phyloP scores from a whole-genome alignment of 1,139 yeast species.

The Petasospora fabianii region DNA sequence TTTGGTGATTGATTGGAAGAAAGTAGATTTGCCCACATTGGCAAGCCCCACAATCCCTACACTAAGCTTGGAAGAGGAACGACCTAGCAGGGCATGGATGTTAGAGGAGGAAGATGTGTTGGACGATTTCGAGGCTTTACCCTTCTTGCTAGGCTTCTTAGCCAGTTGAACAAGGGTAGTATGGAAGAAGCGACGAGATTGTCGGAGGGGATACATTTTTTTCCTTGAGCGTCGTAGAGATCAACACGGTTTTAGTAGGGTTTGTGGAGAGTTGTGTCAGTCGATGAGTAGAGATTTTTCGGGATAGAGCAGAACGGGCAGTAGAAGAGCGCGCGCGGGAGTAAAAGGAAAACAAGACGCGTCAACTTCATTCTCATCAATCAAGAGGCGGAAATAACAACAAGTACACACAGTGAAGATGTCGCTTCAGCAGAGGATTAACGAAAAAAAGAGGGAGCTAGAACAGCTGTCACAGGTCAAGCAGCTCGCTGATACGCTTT shows the following conservation, averaged over 20 bases:
- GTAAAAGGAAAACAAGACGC: no score
- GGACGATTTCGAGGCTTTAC: constrained; percentile 14
- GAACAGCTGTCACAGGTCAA: constrained; percentile 20
- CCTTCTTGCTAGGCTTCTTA: constrained; percentile 6
- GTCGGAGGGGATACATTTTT: no score
- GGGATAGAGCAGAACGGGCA: no score
- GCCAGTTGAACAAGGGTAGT: neutral
- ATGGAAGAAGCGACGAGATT: no score
- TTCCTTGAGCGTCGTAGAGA: no score
- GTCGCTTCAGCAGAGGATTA: constrained; percentile 26
- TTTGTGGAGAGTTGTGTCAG: no score
- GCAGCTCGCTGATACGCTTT: constrained; percentile 19
- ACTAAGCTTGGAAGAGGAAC: constrained; percentile 53
- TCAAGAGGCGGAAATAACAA: neutral
- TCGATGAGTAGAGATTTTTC: no score
- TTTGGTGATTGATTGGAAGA: constrained; percentile 82
- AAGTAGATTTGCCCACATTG: constrained; percentile 93
- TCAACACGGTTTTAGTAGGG: no score
- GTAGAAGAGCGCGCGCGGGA: no score
- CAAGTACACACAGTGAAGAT: constrained; percentile 6
- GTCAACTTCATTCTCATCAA: neutral
- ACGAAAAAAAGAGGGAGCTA: constrained; percentile 23
- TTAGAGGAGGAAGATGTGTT: constrained; percentile 16
- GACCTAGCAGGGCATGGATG: constrained; percentile 38
- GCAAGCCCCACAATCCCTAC: constrained; percentile 72